Base-by-base conservation (phyloP, 108 stramenopile species). In the Pseudonitzschia multistriata region DNA sequence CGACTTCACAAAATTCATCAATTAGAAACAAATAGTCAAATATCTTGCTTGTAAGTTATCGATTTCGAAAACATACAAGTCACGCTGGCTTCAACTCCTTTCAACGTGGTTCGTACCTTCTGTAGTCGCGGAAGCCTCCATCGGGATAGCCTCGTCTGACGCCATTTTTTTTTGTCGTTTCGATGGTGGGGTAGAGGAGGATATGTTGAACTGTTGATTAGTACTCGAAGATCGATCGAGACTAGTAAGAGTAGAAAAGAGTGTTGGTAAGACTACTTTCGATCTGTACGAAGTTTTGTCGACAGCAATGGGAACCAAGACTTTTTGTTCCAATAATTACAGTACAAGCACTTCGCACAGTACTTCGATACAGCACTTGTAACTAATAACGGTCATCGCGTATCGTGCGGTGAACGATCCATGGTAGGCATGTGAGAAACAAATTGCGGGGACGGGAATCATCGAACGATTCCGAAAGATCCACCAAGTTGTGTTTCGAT, bases 1-100 rank as follows among this genome's bases (percentile, higher is more conserved):
- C 98, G 59, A 98, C 94, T 86, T 27, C 4, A 37, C n/a, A 21
- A 45, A 33, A 67, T 24, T 11, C 15, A 47, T 27, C 49, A 67
- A 49, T 49, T 14, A 25, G 22, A 21, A 31, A 15, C n/a, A 25
- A 69, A 22, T 15, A 53, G 28, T 33, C 28, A 71, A 45, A n/a
- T n/a, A n/a, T n/a, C 25, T 14, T 4, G n/a, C n/a, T n/a, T n/a
- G n/a, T n/a, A n/a, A n/a, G n/a, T n/a, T 1, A 8, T 10, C 11
- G 42, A 13, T 13, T 13, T 2, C 8, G 5, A 13, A 3, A 6
- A 10, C 11, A 45, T 1, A 45, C 7, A 17, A 2, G 42, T 17
- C 17, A 17, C 24, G 29, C 25, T 33, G 22, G 28, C 28, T 42
- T 24, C 56, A 28, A n/a, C 5, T 62, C 36, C 28, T 49, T 49